Conservation (phyloP, 805 yeast genomes). For the Tetrapisispora phaffii region DNA sequence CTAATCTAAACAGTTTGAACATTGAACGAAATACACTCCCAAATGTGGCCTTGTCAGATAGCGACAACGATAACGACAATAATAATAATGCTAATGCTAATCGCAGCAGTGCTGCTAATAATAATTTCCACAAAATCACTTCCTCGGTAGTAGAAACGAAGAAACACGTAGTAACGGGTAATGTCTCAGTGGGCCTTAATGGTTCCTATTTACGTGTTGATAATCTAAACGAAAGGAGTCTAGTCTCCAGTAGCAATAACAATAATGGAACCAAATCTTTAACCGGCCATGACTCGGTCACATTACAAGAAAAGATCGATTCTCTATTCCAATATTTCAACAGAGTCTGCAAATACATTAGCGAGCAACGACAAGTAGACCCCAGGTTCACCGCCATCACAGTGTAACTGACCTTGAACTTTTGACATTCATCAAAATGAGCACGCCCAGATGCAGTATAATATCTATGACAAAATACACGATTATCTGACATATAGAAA, state of each 20-base stretch:
- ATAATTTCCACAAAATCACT: too few relatives aligned
- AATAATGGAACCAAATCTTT: slow-evolving; percentile 2
- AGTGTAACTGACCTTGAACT: too few relatives aligned
- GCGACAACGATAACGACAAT: slow-evolving; percentile 1
- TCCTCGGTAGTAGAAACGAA: background rate
- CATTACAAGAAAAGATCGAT: slow-evolving; percentile 22
- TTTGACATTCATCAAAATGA: too few relatives aligned
- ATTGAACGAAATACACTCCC: slow-evolving; percentile 27
- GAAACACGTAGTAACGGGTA: background rate
- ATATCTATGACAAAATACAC: too few relatives aligned
- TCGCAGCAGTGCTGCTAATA: too few relatives aligned
- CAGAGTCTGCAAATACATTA: slow-evolving; percentile 63
- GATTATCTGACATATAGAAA: too few relatives aligned
- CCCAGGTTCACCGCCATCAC: slow-evolving; percentile 38
- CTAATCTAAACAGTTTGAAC: slow-evolving; percentile 37
- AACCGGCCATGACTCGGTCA: slow-evolving; percentile 25
- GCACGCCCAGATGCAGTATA: too few relatives aligned
- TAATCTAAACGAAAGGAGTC: slow-evolving; percentile 6
- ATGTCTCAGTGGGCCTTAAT: slow-evolving; percentile 20
- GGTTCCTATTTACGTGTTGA: slow-evolving; percentile 20
- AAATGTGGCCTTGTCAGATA: slow-evolving; percentile 7
- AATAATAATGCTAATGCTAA: background rate
- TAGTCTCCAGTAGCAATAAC: background rate
- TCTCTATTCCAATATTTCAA: slow-evolving; percentile 43
- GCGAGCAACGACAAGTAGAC: slow-evolving; percentile 58